Conservation (phyloP, 192 early-diverging fungal genomes). For the Jimgerdemannia lactiflua region DNA sequence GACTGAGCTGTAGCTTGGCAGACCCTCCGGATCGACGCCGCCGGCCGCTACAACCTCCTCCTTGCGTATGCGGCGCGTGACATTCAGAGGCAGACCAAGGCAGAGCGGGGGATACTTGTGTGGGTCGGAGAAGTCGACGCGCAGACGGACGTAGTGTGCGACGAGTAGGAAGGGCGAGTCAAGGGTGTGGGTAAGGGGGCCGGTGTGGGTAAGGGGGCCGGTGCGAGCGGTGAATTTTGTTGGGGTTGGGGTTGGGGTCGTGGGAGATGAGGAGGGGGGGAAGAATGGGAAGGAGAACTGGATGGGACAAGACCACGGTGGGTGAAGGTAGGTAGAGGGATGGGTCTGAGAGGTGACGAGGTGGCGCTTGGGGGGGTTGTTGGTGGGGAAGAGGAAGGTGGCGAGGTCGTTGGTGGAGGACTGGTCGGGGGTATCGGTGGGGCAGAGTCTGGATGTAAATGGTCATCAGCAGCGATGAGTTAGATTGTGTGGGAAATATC, state of each 20-base stretch:
- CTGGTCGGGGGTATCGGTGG: slow-evolving; percentile 15
- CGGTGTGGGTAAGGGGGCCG: slow-evolving; percentile 2
- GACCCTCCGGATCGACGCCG: not conserved
- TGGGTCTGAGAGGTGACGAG: slow-evolving; percentile 14
- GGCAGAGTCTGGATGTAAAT: slow-evolving; percentile 8
- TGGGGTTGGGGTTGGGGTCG: not conserved
- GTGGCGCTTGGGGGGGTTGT: too few relatives aligned
- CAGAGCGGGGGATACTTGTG: not conserved
- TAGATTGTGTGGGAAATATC: not conserved
- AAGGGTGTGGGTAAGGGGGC: slow-evolving; percentile 8
- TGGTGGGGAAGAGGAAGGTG: slow-evolving; percentile 7
- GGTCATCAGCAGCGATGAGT: slow-evolving; percentile 3
- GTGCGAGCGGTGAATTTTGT: slow-evolving; percentile 2
- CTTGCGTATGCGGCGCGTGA: slow-evolving; percentile 25
- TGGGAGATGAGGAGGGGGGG: not conserved
- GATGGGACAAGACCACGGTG: not conserved
- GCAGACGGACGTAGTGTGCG: slow-evolving; percentile 16
- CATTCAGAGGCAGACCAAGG: slow-evolving; percentile 17
- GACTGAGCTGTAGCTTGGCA: slow-evolving; percentile 12
- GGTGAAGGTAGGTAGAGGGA: slow-evolving; percentile 7
- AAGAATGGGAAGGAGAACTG: too few relatives aligned
- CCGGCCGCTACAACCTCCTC: slow-evolving; percentile 17
- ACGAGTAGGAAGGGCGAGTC: slow-evolving; percentile 25
- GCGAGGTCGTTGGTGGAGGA: slow-evolving; percentile 8
- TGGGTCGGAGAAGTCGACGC: not conserved